phyloP scores from a whole-genome alignment of 176 grass and related monocot species.

The Triticum timopheevii region DNA sequence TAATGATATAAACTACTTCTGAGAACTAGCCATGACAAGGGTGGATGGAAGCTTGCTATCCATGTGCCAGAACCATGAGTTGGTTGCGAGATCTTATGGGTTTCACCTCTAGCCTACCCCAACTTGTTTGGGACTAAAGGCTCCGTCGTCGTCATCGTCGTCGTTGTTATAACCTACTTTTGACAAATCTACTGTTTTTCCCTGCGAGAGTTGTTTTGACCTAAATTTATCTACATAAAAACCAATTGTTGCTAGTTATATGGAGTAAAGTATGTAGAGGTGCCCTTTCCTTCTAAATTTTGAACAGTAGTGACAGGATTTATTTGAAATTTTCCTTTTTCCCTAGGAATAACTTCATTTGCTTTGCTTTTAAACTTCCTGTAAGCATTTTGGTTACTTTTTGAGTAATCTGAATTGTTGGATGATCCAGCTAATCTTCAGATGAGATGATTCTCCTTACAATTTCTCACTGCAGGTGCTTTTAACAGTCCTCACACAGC shows the following conservation, averaged over 20 bases:
- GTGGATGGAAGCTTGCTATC: no score
- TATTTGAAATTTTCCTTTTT: not conserved
- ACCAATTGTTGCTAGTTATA: not conserved
- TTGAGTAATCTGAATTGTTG: constrained; percentile 13
- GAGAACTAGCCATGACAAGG: no score
- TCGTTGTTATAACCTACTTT: not conserved
- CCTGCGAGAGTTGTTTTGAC: not conserved
- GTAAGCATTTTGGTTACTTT: not conserved
- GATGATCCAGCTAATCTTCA: not conserved
- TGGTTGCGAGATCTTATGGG: no score
- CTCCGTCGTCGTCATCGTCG: no score
- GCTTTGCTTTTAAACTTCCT: not conserved
- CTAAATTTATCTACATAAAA: not conserved
- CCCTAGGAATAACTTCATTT: not conserved
- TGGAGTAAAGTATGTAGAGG: not conserved
- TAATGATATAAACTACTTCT: not conserved
- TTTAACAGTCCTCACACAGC: constrained; percentile 81
- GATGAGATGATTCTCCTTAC: constrained; percentile 18
- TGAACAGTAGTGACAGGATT: constrained; percentile 19
- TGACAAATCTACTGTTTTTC: not conserved
- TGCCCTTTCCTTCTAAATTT: not conserved
- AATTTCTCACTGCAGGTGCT: constrained; percentile 58
- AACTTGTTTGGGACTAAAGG: no score
- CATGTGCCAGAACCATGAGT: no score
- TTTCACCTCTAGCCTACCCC: no score